phyloP scores from a whole-genome alignment of 2,329 filamentous ascomycete species.

The Colletotrichum truncatum region DNA sequence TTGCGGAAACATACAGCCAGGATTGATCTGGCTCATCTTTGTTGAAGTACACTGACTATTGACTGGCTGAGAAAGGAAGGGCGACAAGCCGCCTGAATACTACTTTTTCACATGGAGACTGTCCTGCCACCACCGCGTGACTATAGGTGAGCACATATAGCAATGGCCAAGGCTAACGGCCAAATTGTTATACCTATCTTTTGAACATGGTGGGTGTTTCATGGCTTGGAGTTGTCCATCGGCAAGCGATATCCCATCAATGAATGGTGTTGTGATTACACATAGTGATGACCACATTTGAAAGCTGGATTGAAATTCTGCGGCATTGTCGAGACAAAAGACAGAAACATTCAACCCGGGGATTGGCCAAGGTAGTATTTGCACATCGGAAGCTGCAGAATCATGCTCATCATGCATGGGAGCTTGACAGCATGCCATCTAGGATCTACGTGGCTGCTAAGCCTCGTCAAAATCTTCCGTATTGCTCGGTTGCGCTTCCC shows the following conservation, averaged over 20 bases:
- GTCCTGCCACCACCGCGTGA: slow-evolving; percentile 9
- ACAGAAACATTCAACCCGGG: too few relatives aligned
- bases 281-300: not conserved
- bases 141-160: not conserved
- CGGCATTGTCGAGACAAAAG: too few relatives aligned
- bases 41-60: slow-evolving; percentile 28
- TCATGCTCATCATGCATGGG: not conserved
- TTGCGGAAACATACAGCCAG: slow-evolving; percentile 26
- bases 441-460: slow-evolving; percentile 4
- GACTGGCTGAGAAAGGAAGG: slow-evolving; percentile 18
- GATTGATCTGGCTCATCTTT: slow-evolving; percentile 20
- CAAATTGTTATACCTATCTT: not conserved
- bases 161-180: not conserved
- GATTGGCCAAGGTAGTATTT: not conserved
- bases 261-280: not conserved
- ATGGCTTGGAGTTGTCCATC: not conserved
- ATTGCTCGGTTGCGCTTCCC: not conserved
- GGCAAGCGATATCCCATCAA: not conserved
- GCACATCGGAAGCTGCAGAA: not conserved
- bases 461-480: not conserved
- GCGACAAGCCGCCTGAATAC: slow-evolving; percentile 3
- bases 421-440: not conserved
- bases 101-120: slow-evolving; percentile 18
- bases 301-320: not conserved
- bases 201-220: not conserved